phyloP scores from a whole-genome alignment of 768 basidiomycete genomes.

The Pleurotus eryngii region DNA sequence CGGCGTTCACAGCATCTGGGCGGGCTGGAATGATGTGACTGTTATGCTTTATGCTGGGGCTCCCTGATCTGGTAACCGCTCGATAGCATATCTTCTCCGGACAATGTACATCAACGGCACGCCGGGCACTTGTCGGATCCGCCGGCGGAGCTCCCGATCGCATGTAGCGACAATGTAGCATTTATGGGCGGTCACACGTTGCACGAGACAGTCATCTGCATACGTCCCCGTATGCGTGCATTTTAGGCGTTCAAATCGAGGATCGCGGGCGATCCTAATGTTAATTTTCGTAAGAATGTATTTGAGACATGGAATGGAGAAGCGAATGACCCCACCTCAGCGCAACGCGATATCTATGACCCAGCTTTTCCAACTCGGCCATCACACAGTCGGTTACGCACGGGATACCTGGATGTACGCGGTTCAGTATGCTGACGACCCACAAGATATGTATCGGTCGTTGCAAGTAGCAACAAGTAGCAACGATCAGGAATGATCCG shows the following conservation, averaged over 20 bases:
- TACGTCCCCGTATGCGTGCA: slow-evolving; percentile 97
- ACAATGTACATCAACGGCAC: slow-evolving; percentile 98
- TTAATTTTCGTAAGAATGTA: slow-evolving; percentile 4
- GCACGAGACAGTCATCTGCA: slow-evolving; percentile 97
- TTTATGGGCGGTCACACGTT: slow-evolving; percentile 91
- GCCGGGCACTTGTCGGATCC: slow-evolving; percentile 90
- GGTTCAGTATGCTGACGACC: background rate
- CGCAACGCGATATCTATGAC: slow-evolving; percentile 92
- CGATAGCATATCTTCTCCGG: slow-evolving; percentile 87
- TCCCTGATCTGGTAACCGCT: slow-evolving; percentile 91
- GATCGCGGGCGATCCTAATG: slow-evolving; percentile 88
- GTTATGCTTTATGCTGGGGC: slow-evolving; percentile 52
- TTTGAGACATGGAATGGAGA: slow-evolving; percentile 1
- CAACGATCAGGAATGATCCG: background rate
- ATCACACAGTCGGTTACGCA: slow-evolving; percentile 99
- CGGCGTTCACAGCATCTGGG: no score
- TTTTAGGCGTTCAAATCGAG: slow-evolving; percentile 89
- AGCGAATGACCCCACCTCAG: slow-evolving; percentile 60
- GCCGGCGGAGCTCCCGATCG: slow-evolving; percentile 88
- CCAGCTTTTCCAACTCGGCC: slow-evolving; percentile 97
- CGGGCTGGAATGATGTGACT: no score
- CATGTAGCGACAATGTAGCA: slow-evolving; percentile 98
- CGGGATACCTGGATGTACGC: slow-evolving; percentile 73
- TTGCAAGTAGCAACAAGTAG: background rate
- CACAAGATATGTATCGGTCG: slow-evolving; percentile 1